Conservation (phyloP, 2,329 filamentous ascomycete genomes). For the Xylariaceae sp. region DNA sequence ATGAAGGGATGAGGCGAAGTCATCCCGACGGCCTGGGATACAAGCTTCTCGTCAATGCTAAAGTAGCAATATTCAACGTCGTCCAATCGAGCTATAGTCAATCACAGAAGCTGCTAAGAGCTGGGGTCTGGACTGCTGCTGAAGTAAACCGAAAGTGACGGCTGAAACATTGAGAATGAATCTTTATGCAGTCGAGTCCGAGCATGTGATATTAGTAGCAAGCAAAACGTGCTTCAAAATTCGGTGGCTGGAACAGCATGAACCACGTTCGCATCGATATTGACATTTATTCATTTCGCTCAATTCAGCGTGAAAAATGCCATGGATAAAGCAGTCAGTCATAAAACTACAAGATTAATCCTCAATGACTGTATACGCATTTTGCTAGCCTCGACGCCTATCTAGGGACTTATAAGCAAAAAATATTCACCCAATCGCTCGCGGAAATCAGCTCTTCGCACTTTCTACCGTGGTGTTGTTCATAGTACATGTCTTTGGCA, state of each 20-base stretch:
- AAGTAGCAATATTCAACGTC: slow-evolving; percentile 10
- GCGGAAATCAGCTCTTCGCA: slow-evolving; percentile 26
- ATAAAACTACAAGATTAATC: slow-evolving; percentile 12
- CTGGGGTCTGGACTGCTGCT: slow-evolving; percentile 20
- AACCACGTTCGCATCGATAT: background rate
- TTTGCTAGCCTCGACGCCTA: slow-evolving; percentile 51
- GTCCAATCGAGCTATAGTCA: slow-evolving; percentile 37
- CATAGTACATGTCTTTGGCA: slow-evolving; percentile 25
- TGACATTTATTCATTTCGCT: slow-evolving; percentile 2
- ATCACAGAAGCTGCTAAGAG: slow-evolving; percentile 13
- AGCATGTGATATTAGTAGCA: background rate
- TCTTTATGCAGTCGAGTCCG: background rate
- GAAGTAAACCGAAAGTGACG: background rate
- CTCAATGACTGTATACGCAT: slow-evolving; percentile 37
- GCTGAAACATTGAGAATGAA: slow-evolving; percentile 9
- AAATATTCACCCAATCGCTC: slow-evolving; percentile 34
- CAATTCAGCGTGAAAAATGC: background rate
- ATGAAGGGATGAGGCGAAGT: slow-evolving; percentile 37
- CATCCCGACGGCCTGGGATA: slow-evolving; percentile 9
- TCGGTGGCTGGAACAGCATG: background rate
- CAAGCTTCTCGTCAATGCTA: slow-evolving; percentile 8
- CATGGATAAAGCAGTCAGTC: slow-evolving; percentile 11
- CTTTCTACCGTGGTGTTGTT: slow-evolving; percentile 28
- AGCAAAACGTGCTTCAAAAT: background rate
- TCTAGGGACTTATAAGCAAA: slow-evolving; percentile 46